A percentile compares a stretch with the other conserved stretches of the same genome.
phyloP scores from a whole-genome alignment of 106 monocot genomes.

The Dendrobium catenatum region DNA sequence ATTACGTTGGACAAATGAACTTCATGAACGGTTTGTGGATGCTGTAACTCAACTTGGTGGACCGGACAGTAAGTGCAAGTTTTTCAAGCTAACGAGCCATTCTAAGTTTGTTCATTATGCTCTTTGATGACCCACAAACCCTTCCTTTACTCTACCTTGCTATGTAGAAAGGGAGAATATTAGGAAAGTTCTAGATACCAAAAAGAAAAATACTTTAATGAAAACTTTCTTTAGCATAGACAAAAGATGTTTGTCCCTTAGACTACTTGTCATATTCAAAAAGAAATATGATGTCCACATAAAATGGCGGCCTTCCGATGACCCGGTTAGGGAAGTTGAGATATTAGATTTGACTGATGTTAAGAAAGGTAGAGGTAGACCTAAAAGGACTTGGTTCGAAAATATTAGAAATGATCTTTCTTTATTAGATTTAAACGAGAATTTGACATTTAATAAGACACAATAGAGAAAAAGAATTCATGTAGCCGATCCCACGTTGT shows the following conservation, averaged over 20 bases:
- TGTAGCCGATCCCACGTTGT: no score
- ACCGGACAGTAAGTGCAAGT: slow-evolving; percentile 46
- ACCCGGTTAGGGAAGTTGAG: no score
- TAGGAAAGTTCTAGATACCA: neutral
- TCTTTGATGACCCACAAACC: neutral
- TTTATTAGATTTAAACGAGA: no score
- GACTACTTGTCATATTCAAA: neutral
- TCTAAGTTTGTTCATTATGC: neutral
- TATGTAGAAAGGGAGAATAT: neutral
- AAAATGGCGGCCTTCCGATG: no score
- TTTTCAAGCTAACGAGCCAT: neutral
- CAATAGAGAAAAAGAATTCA: no score
- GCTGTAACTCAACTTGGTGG: slow-evolving; percentile 62
- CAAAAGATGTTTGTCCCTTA: neutral
- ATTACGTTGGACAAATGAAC: slow-evolving; percentile 58
- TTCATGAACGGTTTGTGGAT: slow-evolving; percentile 71
- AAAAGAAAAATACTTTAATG: neutral
- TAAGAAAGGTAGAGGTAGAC: no score
- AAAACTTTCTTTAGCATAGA: neutral
- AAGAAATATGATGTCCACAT: neutral
- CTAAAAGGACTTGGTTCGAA: no score
- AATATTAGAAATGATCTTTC: no score
- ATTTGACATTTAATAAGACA: no score
- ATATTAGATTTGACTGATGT: no score
- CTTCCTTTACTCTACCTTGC: neutral